phyloP scores from a whole-genome alignment of 2,329 filamentous ascomycete genomes.

The Pseudonectria foliicola region DNA sequence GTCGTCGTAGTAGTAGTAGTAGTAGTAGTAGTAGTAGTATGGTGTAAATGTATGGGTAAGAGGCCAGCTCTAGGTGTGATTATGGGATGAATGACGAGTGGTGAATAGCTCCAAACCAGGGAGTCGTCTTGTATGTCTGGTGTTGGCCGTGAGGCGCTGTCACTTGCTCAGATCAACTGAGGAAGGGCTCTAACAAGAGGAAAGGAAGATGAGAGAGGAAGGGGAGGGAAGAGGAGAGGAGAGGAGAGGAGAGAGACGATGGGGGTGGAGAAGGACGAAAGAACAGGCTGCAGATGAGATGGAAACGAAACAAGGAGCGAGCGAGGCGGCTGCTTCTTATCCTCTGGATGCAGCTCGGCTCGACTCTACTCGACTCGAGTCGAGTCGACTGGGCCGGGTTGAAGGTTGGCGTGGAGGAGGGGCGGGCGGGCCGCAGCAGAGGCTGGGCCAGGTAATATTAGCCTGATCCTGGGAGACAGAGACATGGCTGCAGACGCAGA shows the following conservation, averaged over 20 bases:
- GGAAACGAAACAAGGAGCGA: constrained; percentile 4
- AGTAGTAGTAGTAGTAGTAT: background rate
- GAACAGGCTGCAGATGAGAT: constrained; percentile 18
- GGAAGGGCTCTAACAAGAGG: constrained; percentile 3
- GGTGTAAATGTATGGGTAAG: constrained; percentile 7
- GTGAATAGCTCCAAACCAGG: no score
- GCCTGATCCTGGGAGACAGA: no score
- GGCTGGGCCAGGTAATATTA: no score
- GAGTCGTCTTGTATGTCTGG: no score
- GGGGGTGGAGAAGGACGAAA: constrained; percentile 12
- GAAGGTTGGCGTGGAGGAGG: background rate
- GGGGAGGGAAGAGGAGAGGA: constrained; percentile 1
- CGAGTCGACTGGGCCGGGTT: no score
- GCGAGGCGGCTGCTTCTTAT: constrained; percentile 23
- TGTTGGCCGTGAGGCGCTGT: no score
- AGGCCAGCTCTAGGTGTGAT: constrained; percentile 18
- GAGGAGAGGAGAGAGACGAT: constrained; percentile 11
- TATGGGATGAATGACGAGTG: constrained; percentile 9
- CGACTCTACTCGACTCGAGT: no score
- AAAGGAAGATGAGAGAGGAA: constrained; percentile 5
- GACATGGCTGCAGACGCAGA: no score
- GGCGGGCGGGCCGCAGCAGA: no score
- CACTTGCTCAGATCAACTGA: background rate
- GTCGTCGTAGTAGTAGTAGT: background rate
- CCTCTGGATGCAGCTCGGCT: constrained; percentile 5